Base-by-base conservation (phyloP, 2,329 filamentous ascomycete species). In the Chaetomiaceae sp. region DNA sequence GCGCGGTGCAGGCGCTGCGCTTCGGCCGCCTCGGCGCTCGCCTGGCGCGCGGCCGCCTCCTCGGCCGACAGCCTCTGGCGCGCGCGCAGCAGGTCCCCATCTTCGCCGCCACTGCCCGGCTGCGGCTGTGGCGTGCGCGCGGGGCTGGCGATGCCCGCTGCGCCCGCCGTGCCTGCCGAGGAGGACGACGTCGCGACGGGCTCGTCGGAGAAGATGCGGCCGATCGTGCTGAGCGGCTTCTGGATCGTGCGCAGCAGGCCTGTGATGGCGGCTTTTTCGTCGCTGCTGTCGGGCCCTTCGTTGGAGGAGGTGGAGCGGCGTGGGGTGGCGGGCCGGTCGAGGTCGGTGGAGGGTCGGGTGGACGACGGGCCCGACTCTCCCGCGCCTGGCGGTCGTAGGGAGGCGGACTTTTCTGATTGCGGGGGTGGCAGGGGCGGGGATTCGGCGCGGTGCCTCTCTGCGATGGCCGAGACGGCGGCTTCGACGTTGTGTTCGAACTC, bases 401-500 rank as follows among this genome's bases (percentile, higher is more conserved):
- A 48, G 11, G 26, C 51, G 1, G 61, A 51, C 57, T 75, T 77
- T 51, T 78, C 75, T 10, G 70, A 73, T 24, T 70, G 65, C 1
- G 61, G 67, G 33, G 69, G 62, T 60, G 63, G 63, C 56, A 65
- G 58, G 60, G 62, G 55, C 51, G 73, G 74, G 7, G 78, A 75
- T 34, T 69, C 65, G 6, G 70, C 63, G 48, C 81, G 78, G 59
- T 96, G 89, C 59, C 87, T 88, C 67, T 96, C 91, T 2, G 93
- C 91, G 55, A 98, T 98, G 34, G 87, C 88, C 6, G 88, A 95
- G 3, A 98, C 94, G 7, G 93, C 90, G 4, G 86, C 86, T 68
- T 98, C 93, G n/a, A 98, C 94, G 56, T 95, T 90, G 61, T 79
- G 80, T 63, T 98, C 93, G 60, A 98, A 98, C 30, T 97, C 93